Evolutionary conservation across 1,284 basidiomycete genomes (phyloP), one percentile per base, ranked within the genome.

Genomic region (Fomitiporia mediterranea): DNA sequence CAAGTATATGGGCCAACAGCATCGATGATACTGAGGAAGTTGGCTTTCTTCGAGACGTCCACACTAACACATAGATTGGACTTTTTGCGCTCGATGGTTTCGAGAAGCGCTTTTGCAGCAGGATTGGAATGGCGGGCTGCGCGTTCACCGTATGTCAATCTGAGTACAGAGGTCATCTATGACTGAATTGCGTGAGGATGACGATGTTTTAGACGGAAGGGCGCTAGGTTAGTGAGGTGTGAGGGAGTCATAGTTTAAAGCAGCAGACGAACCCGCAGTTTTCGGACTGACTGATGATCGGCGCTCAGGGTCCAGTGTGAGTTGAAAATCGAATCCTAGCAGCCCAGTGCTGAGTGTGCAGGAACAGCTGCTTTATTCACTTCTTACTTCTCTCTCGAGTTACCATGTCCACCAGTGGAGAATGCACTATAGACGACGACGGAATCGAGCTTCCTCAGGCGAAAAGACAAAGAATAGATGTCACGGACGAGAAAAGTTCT

Each of bases 21-120:
- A 62, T 95, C 87, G 63, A 97, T 86, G 63, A 99, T 88, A 52
- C 82, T 79, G 52, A 99, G 78, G 64, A 98, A 86, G 65, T 94
- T 88, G 17, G 76, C 77, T 60, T 86, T 82, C 60, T 79, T 87
- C 5, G 91, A 92, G 37, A 99, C 94, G 74, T 99, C 97, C 27
- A 99, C 93, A 64, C 91, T 94, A 60, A 99, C 92, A 55, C 92
- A 93, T 19, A 99, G 82, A 70, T 99, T 99, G 25, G 91, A 83
- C 68, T 88, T 78, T 72, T 99, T 99, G 63, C 88, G 79, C 60
- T 86, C 89, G 70, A 98, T 94, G 6, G 86, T 86, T 67, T 86
- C 80, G 11, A 99, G 81, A 3, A 99, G 79, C 1, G 78, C 71
- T 64, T 77, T 84, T 0, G 92, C 91, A 7, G 92, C 83, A 4